Percentiles rank a stretch among this genome's conserved stretches.
These are phyloP conservation scores for Gillenia trifoliata DNA, from an alignment of 306 rosid genomes.

Conservation along the genomic window DNA sequence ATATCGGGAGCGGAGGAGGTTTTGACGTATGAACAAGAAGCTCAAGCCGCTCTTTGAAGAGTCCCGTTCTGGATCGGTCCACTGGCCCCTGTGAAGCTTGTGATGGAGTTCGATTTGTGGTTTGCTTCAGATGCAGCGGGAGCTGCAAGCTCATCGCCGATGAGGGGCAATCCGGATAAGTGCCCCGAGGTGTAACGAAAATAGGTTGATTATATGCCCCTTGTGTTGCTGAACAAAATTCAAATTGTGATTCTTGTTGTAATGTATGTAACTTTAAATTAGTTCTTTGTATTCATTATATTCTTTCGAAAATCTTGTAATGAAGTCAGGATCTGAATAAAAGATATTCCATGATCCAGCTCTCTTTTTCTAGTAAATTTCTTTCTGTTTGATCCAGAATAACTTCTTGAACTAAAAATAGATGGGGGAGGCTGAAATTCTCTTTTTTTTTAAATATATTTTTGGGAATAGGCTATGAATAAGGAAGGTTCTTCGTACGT, in stretches of 20 bases:
- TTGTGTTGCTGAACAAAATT: slow-evolving; percentile 47
- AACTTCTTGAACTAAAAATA: background rate
- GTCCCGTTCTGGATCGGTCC: slow-evolving; percentile 43
- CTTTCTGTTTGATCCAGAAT: too few relatives aligned
- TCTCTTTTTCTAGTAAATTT: too few relatives aligned
- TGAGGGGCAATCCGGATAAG: slow-evolving; percentile 22
- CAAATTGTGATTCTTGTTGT: background rate
- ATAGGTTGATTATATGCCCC: slow-evolving; percentile 78
- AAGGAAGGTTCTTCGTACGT: background rate
- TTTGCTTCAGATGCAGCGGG: slow-evolving; percentile 76
- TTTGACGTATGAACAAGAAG: slow-evolving; percentile 64
- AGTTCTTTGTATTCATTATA: background rate
- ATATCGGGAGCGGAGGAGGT: slow-evolving; percentile 82
- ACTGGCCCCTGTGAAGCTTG: slow-evolving; percentile 65
- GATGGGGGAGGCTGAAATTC: background rate
- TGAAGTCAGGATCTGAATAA: too few relatives aligned
- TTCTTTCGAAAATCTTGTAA: background rate
- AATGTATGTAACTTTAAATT: background rate
- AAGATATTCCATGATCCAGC: background rate
- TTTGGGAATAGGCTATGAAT: too few relatives aligned
- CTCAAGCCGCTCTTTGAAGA: slow-evolving; percentile 44
- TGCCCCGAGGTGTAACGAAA: slow-evolving; percentile 73
- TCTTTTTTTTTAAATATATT: too few relatives aligned
- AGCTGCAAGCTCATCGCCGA: slow-evolving; percentile 47
- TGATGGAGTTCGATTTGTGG: slow-evolving; percentile 62